These are phyloP conservation scores for Zasmidium citrigriseum DNA, from an alignment of 2,329 filamentous ascomycete genomes.

Conservation along the genomic window DNA sequence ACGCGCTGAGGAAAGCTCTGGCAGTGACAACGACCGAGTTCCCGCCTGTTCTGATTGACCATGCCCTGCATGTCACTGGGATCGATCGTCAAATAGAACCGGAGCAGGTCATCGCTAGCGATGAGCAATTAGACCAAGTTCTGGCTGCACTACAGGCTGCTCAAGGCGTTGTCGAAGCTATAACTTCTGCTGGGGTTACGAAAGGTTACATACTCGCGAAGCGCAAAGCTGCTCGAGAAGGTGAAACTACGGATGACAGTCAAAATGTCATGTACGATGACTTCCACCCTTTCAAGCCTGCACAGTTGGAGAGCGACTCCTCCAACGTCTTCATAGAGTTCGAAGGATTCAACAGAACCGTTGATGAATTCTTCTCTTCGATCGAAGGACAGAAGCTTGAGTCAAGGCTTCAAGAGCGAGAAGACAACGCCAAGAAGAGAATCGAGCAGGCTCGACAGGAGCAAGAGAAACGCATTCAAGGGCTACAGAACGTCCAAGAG, in stretches of 20 bases:
- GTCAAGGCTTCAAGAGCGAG: conserved; percentile 77
- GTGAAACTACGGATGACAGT: conserved; percentile 38
- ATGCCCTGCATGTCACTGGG: conserved; percentile 69
- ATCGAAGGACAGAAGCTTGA: conserved; percentile 91
- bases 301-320: conserved; percentile 71
- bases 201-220: conserved; percentile 90
- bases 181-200: conserved; percentile 65
- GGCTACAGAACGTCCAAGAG: conserved; percentile 76
- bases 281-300: conserved; percentile 88
- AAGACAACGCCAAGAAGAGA: conserved; percentile 78
- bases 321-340: conserved; percentile 71
- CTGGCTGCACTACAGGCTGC: conserved; percentile 70
- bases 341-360: conserved; percentile 85
- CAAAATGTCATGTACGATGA: conserved; percentile 76
- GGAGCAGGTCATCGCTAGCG: conserved; percentile 68
- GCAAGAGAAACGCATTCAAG: conserved; percentile 81
- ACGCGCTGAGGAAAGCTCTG: conserved; percentile 76
- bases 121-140: conserved; percentile 65
- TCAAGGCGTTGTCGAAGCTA: conserved; percentile 65
- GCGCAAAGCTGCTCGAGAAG: conserved; percentile 25
- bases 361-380: conserved; percentile 96
- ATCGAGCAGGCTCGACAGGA: conserved; percentile 81
- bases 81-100: conserved; percentile 71
- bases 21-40: conserved; percentile 85
- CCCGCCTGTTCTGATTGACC: conserved; percentile 84